Conservation (phyloP, 306 rosid species). For the Casuarina equisetifolia region DNA sequence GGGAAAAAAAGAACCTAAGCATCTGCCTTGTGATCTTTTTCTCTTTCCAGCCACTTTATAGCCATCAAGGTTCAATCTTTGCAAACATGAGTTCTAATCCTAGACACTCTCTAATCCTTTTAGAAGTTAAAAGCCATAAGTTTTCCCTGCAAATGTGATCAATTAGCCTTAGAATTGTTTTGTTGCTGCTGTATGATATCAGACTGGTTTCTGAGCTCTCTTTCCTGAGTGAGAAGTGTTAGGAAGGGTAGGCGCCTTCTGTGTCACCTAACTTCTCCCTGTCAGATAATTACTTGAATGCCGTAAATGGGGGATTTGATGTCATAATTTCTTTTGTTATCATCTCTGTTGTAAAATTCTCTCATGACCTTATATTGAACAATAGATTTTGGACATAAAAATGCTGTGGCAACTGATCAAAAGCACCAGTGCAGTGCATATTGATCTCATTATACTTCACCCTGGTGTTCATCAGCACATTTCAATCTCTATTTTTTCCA, state of each 20-base stretch:
- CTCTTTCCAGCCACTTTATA: background rate
- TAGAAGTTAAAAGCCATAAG: slow-evolving; percentile 5
- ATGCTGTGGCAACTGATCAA: background rate
- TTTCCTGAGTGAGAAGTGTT: background rate
- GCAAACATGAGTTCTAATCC: background rate
- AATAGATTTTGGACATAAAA: background rate
- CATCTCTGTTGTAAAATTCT: background rate
- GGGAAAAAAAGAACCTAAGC: background rate
- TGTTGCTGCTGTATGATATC: background rate
- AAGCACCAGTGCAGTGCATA: background rate
- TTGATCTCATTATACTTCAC: background rate
- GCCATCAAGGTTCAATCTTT: background rate
- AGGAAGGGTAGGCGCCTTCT: background rate
- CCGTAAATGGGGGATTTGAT: background rate
- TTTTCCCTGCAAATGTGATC: background rate
- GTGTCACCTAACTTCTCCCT: background rate
- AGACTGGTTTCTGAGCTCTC: background rate
- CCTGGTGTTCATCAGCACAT: background rate
- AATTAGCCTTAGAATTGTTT: background rate
- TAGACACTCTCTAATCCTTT: background rate
- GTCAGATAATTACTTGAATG: background rate
- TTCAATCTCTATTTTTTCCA: slow-evolving; percentile 2
- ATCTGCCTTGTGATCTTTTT: background rate
- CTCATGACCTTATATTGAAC: background rate
- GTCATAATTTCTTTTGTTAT: background rate